Evolutionary conservation across 164 flowering plant genomes (phyloP).

Genomic region (Vitis rupestris): DNA sequence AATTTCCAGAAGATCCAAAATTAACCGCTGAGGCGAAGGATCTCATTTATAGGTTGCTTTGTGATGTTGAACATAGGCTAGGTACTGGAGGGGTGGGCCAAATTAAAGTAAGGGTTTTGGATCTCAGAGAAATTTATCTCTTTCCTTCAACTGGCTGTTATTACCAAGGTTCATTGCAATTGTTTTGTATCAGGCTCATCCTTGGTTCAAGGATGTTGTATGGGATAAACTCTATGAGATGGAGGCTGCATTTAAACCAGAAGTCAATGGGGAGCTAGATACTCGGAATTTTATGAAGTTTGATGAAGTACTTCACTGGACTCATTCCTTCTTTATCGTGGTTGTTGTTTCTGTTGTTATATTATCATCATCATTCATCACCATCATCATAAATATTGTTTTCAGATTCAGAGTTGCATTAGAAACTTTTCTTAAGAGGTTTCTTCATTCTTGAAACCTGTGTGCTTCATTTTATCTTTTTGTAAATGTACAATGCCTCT

Average conservation of each 20-base stretch:
- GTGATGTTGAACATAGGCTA: constrained; percentile 49
- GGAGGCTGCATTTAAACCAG: constrained; percentile 71
- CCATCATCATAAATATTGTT: not conserved
- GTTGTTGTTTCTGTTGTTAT: not conserved
- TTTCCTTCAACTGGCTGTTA: not conserved
- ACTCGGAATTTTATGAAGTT: constrained; percentile 67
- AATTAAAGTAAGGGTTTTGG: constrained; percentile 61
- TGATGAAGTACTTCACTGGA: constrained; percentile 45
- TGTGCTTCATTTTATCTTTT: not conserved
- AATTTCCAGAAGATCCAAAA: constrained; percentile 85
- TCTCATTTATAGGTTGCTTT: constrained; percentile 63
- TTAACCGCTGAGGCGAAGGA: constrained; percentile 85
- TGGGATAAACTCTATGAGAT: constrained; percentile 59
- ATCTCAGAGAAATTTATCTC: not conserved
- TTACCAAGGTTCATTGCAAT: constrained; percentile 2
- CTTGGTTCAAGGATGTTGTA: constrained; percentile 40
- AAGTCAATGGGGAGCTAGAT: constrained; percentile 56
- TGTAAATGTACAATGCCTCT: too few species aligned
- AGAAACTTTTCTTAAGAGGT: not conserved
- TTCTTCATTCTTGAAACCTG: not conserved
- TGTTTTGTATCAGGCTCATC: constrained; percentile 42
- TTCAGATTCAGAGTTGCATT: not conserved
- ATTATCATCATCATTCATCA: not conserved
- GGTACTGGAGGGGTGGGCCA: constrained; percentile 59
- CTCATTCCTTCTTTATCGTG: not conserved